Evolutionary conservation across 345 rosid genomes (phyloP), one percentile per base, ranked within the genome.

Genomic region (Carallia brachiata): DNA sequence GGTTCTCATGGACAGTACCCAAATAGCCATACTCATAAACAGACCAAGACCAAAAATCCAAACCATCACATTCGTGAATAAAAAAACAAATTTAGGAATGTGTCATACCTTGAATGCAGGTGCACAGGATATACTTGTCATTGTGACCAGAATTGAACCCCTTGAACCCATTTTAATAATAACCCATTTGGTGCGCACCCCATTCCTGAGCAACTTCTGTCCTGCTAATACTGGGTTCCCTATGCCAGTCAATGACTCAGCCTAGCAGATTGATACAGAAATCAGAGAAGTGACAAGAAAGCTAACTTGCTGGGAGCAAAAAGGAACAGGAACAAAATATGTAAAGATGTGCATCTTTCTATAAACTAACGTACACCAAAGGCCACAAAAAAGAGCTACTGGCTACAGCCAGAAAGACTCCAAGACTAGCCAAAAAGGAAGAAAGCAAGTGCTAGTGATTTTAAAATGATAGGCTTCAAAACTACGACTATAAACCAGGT

Each of bases 31-130:
- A 15, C 63, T 53, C 54, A 40, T 19, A 39, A 55, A 40, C 40
- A 63, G 44, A 30, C 47, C 19, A 34, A 10, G 65, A 64, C 8
- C 6, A 64, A 66, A 7, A 32, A 16, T 2, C 50, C 13, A 44
- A 44, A 44, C 50, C 50, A 44, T 44, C 50, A 44, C 17, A 12
- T 44, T 12, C 16, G 50, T 12, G 50, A 44, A 44, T 12, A 44
- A 3, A 44, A 4, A 44, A 44, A 15, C 50, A 44, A 44, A 6
- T 15, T 64, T 7, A 27, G 39, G 36, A 40, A 65, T 30, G 23
- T 23, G 23, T 75, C n/a, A 63, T 87, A 95, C 99, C 99, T 87
- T 86, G 82, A 95, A 95, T 62, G 96, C 96, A 69, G 98, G 96
- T 48, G 95, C 97, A 75, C 92, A 85, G 67, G 96, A 87, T 81